These are phyloP conservation scores for Potentilla sterilis DNA, from an alignment of 306 rosid genomes.

Conservation along the genomic window DNA sequence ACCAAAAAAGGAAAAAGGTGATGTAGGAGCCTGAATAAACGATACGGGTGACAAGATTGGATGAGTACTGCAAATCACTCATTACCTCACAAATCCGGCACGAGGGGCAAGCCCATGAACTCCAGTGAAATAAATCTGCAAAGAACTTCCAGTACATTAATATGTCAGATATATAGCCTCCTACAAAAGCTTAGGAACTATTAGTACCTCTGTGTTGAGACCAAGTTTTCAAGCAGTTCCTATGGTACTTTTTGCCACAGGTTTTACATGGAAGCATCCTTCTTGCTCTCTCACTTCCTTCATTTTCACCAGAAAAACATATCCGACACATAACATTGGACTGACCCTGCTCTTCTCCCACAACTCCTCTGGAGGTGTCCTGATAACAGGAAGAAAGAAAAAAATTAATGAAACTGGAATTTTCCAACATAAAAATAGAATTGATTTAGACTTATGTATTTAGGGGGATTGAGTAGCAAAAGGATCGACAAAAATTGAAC, in stretches of 20 bases:
- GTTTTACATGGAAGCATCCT: conserved; percentile 95
- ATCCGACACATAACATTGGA: conserved; percentile 84
- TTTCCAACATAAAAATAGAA: background rate
- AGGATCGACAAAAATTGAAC: background rate
- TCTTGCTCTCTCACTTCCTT: conserved; percentile 80
- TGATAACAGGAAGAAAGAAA: conserved; percentile 26
- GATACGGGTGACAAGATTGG: background rate
- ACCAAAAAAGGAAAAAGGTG: background rate
- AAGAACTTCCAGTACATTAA: conserved; percentile 20
- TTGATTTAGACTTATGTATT: background rate
- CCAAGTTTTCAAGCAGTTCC: conserved; percentile 92
- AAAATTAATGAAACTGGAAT: background rate
- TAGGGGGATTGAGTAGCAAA: too few relatives aligned
- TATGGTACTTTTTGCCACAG: conserved; percentile 90
- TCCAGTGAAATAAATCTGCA: conserved; percentile 63
- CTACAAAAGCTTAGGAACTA: background rate
- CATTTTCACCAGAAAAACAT: conserved; percentile 86
- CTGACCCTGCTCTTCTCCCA: conserved; percentile 71
- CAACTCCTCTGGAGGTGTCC: conserved; percentile 55
- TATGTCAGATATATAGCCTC: background rate
- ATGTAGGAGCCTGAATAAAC: background rate
- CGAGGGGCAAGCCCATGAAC: conserved; percentile 63
- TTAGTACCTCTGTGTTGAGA: conserved; percentile 78
- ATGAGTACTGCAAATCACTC: conserved; percentile 4
- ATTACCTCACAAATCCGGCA: conserved; percentile 62